Percentiles rank a stretch among this genome's conserved stretches.
These are phyloP conservation scores for Candida fluviatilis DNA, from an alignment of 805 yeast species.

Conservation along the genomic window DNA sequence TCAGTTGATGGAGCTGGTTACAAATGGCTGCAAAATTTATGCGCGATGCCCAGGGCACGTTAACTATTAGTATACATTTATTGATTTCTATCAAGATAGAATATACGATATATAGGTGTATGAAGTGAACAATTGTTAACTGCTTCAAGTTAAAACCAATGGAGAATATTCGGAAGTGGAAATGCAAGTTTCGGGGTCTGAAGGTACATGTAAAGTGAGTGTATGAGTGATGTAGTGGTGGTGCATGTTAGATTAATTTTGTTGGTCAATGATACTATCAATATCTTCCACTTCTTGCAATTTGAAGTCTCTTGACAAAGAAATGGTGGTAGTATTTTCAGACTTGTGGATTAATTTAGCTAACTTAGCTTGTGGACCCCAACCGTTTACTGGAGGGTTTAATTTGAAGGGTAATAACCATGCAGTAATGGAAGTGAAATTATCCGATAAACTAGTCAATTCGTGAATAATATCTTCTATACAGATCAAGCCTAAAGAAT, in stretches of 20 bases:
- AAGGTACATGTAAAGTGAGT: no score
- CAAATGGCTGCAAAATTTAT: no score
- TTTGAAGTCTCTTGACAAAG: constrained; percentile 62
- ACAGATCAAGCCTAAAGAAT: constrained; percentile 62
- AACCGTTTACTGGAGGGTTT: constrained; percentile 67
- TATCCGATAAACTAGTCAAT: constrained; percentile 57
- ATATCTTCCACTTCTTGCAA: constrained; percentile 64
- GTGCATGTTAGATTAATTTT: constrained; percentile 38
- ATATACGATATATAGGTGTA: background rate
- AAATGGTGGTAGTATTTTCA: constrained; percentile 44
- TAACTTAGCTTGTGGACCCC: constrained; percentile 68
- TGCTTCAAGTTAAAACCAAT: no score
- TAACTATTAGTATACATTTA: background rate
- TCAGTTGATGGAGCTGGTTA: no score
- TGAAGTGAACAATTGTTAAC: background rate
- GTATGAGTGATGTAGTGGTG: no score
- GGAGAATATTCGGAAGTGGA: no score
- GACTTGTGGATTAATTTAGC: constrained; percentile 57
- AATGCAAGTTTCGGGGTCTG: no score
- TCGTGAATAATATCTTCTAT: constrained; percentile 78
- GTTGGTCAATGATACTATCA: constrained; percentile 61
- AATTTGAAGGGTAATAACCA: constrained; percentile 71
- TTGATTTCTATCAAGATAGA: background rate
- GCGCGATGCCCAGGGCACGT: background rate
- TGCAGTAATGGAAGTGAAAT: constrained; percentile 54